These are phyloP conservation scores for Coemansia sp. DNA, from an alignment of 192 early-diverging fungal species.

Conservation along the genomic window DNA sequence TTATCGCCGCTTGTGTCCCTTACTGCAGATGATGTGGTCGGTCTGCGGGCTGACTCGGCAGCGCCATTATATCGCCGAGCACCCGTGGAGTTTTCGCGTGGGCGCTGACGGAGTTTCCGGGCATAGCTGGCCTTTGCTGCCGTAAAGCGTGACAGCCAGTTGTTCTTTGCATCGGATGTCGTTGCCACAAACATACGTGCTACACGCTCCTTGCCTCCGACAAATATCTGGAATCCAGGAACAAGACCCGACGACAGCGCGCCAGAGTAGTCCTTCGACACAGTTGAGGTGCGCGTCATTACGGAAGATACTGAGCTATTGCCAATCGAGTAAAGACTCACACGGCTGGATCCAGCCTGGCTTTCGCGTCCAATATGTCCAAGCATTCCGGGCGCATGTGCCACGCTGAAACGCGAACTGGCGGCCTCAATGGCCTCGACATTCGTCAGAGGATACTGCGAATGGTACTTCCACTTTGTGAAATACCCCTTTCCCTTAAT, in stretches of 20 bases:
- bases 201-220: constrained; percentile 50
- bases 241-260: constrained; percentile 54
- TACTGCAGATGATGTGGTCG: constrained; percentile 14
- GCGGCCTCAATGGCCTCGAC: constrained; percentile 65
- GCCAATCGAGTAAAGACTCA: constrained; percentile 56
- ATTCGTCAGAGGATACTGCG: constrained; percentile 58
- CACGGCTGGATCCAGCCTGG: constrained; percentile 47
- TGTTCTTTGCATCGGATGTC: constrained; percentile 54
- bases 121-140: constrained; percentile 57
- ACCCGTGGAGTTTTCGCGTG: constrained; percentile 34
- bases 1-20: constrained; percentile 21
- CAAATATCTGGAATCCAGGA: constrained; percentile 58
- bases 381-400: constrained; percentile 42
- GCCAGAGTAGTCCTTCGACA: constrained; percentile 58
- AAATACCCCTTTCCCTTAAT: constrained; percentile 63
- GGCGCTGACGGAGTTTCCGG: constrained; percentile 48
- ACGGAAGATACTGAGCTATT: constrained; percentile 57
- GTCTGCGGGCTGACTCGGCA: constrained; percentile 5
- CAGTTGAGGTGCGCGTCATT: constrained; percentile 57
- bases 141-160: constrained; percentile 58
- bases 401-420: constrained; percentile 54
- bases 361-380: constrained; percentile 43
- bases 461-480: constrained; percentile 71
- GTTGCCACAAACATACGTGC: constrained; percentile 60
- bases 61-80: constrained; percentile 25